Evolutionary conservation across 164 flowering plant genomes (phyloP).

Genomic region (Vitis riparia): DNA sequence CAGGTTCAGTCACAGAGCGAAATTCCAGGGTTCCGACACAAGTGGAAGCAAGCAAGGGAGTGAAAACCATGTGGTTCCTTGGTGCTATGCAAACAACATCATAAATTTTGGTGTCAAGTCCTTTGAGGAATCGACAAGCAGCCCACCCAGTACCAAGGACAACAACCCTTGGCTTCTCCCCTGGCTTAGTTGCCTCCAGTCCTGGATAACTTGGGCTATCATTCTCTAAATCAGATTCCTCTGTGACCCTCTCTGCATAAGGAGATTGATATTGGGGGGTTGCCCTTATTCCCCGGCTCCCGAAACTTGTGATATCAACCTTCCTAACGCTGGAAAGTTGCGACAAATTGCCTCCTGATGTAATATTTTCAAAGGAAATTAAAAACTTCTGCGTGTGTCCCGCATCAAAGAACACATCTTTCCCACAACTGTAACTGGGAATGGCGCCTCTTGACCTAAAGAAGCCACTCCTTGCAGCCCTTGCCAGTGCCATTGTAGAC

Average conservation of each 20-base stretch:
- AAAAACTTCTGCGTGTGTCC: background rate
- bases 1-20: slow-evolving; percentile 88
- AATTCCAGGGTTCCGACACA: slow-evolving; percentile 92
- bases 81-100: slow-evolving; percentile 90
- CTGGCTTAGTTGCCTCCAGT: slow-evolving; percentile 65
- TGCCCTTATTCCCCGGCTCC: slow-evolving; percentile 51
- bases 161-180: slow-evolving; percentile 84
- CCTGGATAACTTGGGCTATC: slow-evolving; percentile 39
- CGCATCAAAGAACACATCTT: slow-evolving; percentile 16
- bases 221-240: slow-evolving; percentile 45
- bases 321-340: slow-evolving; percentile 20
- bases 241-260: slow-evolving; percentile 37
- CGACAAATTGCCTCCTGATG: slow-evolving; percentile 12
- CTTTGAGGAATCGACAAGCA: slow-evolving; percentile 84
- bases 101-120: slow-evolving; percentile 64
- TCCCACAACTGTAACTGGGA: slow-evolving; percentile 21
- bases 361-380: slow-evolving; percentile 17
- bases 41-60: slow-evolving; percentile 91
- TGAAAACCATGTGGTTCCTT: slow-evolving; percentile 93
- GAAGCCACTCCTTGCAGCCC: slow-evolving; percentile 44
- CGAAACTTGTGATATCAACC: slow-evolving; percentile 16
- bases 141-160: slow-evolving; percentile 92
- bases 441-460: slow-evolving; percentile 41
- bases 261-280: slow-evolving; percentile 42
- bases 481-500: slow-evolving; percentile 52